Evolutionary conservation across 805 yeast species (phyloP).

Genomic region (Metschnikowia reukaufii): DNA sequence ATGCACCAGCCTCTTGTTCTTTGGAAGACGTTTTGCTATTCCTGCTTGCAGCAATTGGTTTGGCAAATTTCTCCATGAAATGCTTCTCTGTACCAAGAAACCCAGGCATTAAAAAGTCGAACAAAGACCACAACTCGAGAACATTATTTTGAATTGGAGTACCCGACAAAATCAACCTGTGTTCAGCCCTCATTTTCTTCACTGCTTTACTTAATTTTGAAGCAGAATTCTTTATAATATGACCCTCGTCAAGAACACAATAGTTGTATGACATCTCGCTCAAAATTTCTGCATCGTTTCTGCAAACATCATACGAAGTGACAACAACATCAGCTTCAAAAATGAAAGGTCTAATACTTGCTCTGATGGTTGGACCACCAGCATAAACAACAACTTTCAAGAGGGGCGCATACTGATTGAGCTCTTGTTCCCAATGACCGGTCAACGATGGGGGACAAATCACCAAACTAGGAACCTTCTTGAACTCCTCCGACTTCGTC

Average conservation of each 20-base stretch:
- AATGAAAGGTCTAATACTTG: slow-evolving; percentile 53
- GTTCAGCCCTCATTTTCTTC: slow-evolving; percentile 79
- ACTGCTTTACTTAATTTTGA: slow-evolving; percentile 90
- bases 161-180: slow-evolving; percentile 87
- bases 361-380: slow-evolving; percentile 82
- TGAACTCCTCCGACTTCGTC: slow-evolving; percentile 61
- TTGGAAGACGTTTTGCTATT: slow-evolving; percentile 84
- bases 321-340: slow-evolving; percentile 76
- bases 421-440: slow-evolving; percentile 98
- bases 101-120: slow-evolving; percentile 98
- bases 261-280: slow-evolving; percentile 73
- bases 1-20: slow-evolving; percentile 96
- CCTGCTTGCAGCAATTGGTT: slow-evolving; percentile 93
- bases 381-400: slow-evolving; percentile 82
- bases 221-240: slow-evolving; percentile 87
- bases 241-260: slow-evolving; percentile 97
- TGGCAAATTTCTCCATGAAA: slow-evolving; percentile 94
- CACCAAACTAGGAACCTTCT: slow-evolving; percentile 79
- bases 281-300: slow-evolving; percentile 79
- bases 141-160: slow-evolving; percentile 98
- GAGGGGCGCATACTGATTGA: slow-evolving; percentile 85
- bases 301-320: slow-evolving; percentile 93
- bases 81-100: slow-evolving; percentile 92
- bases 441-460: slow-evolving; percentile 97
- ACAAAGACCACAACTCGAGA: slow-evolving; percentile 93